phyloP scores from a whole-genome alignment of 192 early-diverging fungal species.

The Blastocladiella britannica region DNA sequence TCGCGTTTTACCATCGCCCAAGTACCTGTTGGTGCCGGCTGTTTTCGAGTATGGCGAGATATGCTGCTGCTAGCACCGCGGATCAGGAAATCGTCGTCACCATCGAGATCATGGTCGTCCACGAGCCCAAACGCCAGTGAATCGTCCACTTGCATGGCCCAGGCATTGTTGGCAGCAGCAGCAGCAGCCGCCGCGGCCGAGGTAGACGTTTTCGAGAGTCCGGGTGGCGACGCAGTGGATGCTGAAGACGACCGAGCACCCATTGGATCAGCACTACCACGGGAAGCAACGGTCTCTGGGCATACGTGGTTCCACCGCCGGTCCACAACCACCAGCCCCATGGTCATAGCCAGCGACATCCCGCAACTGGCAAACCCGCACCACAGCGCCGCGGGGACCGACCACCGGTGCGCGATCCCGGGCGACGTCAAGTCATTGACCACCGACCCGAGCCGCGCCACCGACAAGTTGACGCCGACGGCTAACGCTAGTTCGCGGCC shows the following conservation, averaged over 20 bases:
- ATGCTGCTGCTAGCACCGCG: too few species aligned
- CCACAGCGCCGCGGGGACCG: slow-evolving; percentile 26
- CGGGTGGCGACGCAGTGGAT: too few species aligned
- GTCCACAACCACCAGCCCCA: slow-evolving; percentile 6
- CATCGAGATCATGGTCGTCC: too few species aligned
- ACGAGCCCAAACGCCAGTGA: neutral
- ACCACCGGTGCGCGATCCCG: slow-evolving; percentile 13
- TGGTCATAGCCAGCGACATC: slow-evolving; percentile 12
- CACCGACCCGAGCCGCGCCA: slow-evolving; percentile 22
- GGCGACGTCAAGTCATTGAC: slow-evolving; percentile 33
- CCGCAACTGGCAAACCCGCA: slow-evolving; percentile 20
- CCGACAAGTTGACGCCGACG: slow-evolving; percentile 18
- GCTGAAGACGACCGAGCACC: neutral
- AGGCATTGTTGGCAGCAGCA: too few species aligned
- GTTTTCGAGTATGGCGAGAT: too few species aligned
- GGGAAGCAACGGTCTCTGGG: too few species aligned
- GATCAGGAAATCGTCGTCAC: too few species aligned
- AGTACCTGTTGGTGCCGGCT: too few species aligned
- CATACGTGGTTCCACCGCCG: neutral
- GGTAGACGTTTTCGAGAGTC: too few species aligned
- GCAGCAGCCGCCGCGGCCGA: too few species aligned
- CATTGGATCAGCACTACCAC: neutral
- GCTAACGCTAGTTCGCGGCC: slow-evolving; percentile 33
- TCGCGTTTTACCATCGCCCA: neutral
- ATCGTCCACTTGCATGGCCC: too few species aligned